Conservation (phyloP, 164 flowering plant genomes). For the Tinospora cordifolia region DNA sequence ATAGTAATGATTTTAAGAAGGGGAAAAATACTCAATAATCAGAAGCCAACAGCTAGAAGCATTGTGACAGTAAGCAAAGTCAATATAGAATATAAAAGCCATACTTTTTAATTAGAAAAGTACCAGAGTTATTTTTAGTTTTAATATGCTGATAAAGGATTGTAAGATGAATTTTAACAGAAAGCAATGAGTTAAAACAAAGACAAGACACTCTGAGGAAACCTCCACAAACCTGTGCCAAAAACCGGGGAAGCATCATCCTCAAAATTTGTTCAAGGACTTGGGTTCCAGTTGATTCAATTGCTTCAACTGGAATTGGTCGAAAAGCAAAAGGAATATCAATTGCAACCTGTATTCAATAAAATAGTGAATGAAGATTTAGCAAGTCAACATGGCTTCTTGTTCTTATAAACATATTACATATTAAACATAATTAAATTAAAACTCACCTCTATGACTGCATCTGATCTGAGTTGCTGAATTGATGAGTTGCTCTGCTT, state of each 20-base stretch:
- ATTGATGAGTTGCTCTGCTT: conserved; percentile 28
- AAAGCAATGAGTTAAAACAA: neutral
- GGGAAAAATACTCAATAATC: too few species aligned
- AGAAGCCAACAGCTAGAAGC: too few species aligned
- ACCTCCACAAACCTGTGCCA: conserved; percentile 59
- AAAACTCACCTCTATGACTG: conserved; percentile 62
- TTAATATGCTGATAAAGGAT: neutral
- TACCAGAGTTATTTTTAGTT: too few species aligned
- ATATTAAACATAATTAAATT: neutral
- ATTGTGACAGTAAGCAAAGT: too few species aligned
- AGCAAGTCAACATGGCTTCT: neutral
- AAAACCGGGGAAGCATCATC: conserved; percentile 87
- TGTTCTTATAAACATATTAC: neutral
- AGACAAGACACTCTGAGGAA: neutral
- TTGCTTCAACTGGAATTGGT: conserved; percentile 54
- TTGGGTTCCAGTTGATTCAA: conserved; percentile 79
- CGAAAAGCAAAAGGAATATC: conserved; percentile 79
- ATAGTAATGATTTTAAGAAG: too few species aligned
- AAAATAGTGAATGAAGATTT: neutral
- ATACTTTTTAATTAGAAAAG: too few species aligned
- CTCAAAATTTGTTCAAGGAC: conserved; percentile 72
- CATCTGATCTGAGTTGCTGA: conserved; percentile 68
- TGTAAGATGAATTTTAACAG: neutral
- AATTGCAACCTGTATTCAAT: conserved; percentile 53
- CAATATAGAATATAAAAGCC: too few species aligned